Percentiles rank a stretch among this genome's conserved stretches.
These are phyloP conservation scores for Alternaria triticimaculans DNA, from an alignment of 2,329 filamentous ascomycete species.

Conservation along the genomic window DNA sequence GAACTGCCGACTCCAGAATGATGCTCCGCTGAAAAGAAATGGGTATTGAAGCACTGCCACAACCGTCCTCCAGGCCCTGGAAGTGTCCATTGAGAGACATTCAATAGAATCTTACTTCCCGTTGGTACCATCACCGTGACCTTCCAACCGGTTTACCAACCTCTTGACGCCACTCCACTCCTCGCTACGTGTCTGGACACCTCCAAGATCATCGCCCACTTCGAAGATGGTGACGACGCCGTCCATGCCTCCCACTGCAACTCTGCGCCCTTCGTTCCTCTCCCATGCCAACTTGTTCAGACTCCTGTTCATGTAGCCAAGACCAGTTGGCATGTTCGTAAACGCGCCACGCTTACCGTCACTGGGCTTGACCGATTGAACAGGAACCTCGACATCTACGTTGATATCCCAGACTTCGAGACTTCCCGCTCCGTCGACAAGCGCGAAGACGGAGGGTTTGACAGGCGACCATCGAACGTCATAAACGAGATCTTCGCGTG, in stretches of 20 bases:
- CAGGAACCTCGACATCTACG: slow-evolving; percentile 88
- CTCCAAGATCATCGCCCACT: slow-evolving; percentile 80
- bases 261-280: slow-evolving; percentile 79
- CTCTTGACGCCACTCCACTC: slow-evolving; percentile 96
- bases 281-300: slow-evolving; percentile 97
- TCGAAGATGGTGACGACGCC: slow-evolving; percentile 92
- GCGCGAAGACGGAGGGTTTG: slow-evolving; percentile 90
- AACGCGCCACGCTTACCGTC: slow-evolving; percentile 51
- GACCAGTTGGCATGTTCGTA: slow-evolving; percentile 46
- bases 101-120: slow-evolving; percentile 24
- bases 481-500: slow-evolving; percentile 95
- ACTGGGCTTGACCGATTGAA: slow-evolving; percentile 78
- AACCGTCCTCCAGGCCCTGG: not conserved
- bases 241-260: slow-evolving; percentile 92
- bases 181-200: slow-evolving; percentile 84
- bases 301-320: slow-evolving; percentile 77
- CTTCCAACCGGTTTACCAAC: slow-evolving; percentile 77
- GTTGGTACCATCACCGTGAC: slow-evolving; percentile 31
- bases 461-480: slow-evolving; percentile 94
- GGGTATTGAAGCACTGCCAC: slow-evolving; percentile 1
- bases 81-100: not conserved
- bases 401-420: slow-evolving; percentile 96
- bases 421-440: slow-evolving; percentile 90
- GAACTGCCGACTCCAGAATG: slow-evolving; percentile 1
- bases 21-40: slow-evolving; percentile 4